Conservation (phyloP, 1,284 basidiomycete species). For the Cystobasidium sp. region DNA sequence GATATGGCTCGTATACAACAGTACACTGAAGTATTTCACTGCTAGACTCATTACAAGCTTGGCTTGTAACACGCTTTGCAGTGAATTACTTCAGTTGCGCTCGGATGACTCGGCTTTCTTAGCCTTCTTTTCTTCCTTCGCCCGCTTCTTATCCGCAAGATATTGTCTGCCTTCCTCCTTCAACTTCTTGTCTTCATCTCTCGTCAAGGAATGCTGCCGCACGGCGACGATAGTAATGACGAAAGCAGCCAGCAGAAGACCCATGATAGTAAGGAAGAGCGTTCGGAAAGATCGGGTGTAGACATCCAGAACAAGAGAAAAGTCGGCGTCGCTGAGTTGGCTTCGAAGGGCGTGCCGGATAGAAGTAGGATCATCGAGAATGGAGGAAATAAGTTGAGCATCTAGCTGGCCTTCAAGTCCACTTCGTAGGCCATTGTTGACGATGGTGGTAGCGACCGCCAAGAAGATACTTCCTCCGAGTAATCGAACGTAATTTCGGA, state of each 20-base stretch:
- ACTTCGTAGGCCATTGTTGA: constrained; percentile 64
- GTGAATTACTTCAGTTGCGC: neutral
- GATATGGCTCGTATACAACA: too few species aligned
- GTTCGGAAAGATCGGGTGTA: constrained; percentile 66
- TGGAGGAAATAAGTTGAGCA: constrained; percentile 53
- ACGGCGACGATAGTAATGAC: constrained; percentile 65
- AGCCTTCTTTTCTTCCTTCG: constrained; percentile 45
- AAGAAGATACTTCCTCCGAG: constrained; percentile 69
- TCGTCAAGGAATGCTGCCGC: constrained; percentile 64
- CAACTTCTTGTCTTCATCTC: constrained; percentile 64
- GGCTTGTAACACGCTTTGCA: too few species aligned
- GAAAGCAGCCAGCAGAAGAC: constrained; percentile 61
- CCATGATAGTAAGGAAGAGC: constrained; percentile 61
- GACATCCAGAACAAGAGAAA: constrained; percentile 62
- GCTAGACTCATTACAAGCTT: too few species aligned
- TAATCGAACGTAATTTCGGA: constrained; percentile 69
- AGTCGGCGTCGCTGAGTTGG: constrained; percentile 35
- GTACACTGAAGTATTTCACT: too few species aligned
- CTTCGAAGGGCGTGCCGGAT: constrained; percentile 46
- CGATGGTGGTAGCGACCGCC: constrained; percentile 65
- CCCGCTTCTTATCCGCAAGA: constrained; percentile 47
- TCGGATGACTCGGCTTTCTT: constrained; percentile 4
- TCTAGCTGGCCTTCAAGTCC: constrained; percentile 57
- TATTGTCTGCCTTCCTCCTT: constrained; percentile 57
- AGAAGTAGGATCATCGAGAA: constrained; percentile 58